Evolutionary conservation across 768 basidiomycete species (phyloP).

Genomic region (Sporobolomyces roseus): DNA sequence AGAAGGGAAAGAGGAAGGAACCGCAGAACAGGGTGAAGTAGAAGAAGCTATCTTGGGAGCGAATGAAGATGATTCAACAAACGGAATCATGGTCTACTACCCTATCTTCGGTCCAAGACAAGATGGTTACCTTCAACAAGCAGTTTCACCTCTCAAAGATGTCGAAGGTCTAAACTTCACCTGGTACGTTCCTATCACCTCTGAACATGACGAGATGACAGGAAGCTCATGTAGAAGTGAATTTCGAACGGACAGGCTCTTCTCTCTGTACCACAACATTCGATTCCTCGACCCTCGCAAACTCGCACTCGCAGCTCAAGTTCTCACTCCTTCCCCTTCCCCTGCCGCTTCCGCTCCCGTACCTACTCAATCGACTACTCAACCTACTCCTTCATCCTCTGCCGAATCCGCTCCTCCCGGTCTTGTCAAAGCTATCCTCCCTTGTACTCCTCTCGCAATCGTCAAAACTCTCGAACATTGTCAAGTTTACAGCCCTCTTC

Average conservation of each 20-base stretch:
- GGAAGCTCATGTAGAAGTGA: too few relatives aligned
- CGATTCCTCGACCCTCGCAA: conserved; percentile 82
- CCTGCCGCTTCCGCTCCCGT: conserved; percentile 56
- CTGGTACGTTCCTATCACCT: conserved; percentile 66
- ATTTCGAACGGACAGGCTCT: conserved; percentile 34
- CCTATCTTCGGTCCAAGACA: conserved; percentile 77
- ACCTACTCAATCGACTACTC: conserved; percentile 49
- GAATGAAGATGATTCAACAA: conserved; percentile 67
- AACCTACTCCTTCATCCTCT: conserved; percentile 32
- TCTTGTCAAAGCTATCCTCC: conserved; percentile 90
- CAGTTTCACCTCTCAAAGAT: conserved; percentile 93
- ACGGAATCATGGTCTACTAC: conserved; percentile 79
- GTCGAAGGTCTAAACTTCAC: conserved; percentile 90
- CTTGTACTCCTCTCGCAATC: conserved; percentile 93
- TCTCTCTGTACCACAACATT: conserved; percentile 59
- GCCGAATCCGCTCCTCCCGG: conserved; percentile 61
- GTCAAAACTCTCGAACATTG: conserved; percentile 89
- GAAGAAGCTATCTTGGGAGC: conserved; percentile 95
- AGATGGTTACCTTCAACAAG: conserved; percentile 97
- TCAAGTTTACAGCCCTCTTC: conserved; percentile 86
- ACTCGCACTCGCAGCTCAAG: conserved; percentile 53
- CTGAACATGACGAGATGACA: too few relatives aligned
- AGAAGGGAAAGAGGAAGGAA: conserved; percentile 49
- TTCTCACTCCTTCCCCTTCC: conserved; percentile 45
- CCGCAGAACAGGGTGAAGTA: conserved; percentile 57